These are phyloP conservation scores for Vaccinium macrocarpon DNA, from an alignment of 148 eudicot genomes.

Conservation along the genomic window DNA sequence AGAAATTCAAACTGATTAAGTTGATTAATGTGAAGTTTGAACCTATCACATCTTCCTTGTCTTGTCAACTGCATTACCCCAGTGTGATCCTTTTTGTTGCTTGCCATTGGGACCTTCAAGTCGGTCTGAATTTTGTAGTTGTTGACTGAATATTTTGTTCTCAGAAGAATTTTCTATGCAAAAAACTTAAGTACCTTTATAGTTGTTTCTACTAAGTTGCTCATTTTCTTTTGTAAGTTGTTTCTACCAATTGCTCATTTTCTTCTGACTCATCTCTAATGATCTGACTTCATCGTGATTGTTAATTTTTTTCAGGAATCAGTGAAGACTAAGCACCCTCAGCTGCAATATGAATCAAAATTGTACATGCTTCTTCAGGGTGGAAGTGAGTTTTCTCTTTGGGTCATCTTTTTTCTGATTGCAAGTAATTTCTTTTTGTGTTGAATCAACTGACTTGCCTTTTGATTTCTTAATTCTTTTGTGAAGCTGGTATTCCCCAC, in stretches of 20 bases:
- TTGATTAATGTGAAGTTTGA: not conserved
- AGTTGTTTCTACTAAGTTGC: not conserved
- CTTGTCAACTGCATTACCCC: not conserved
- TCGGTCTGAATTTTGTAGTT: not conserved
- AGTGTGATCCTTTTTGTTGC: not conserved
- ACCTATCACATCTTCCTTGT: not conserved
- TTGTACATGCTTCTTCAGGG: constrained; percentile 34
- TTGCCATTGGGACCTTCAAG: not conserved
- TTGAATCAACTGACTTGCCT: not conserved
- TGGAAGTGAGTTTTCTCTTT: constrained; percentile 24
- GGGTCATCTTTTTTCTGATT: not conserved
- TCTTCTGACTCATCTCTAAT: not conserved
- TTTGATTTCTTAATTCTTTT: constrained; percentile 16
- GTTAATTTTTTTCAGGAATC: constrained; percentile 11
- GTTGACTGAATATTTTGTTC: not conserved
- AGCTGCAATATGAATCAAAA: constrained; percentile 29
- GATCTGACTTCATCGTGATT: not conserved
- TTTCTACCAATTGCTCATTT: not conserved
- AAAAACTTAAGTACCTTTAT: not conserved
- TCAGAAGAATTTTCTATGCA: not conserved
- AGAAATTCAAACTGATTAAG: not conserved
- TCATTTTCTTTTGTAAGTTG: no score
- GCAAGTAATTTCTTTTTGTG: not conserved
- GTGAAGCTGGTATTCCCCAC: constrained; percentile 72
- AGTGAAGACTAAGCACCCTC: constrained; percentile 35